Evolutionary conservation across 1,284 basidiomycete genomes (phyloP), one percentile per base, ranked within the genome.

Genomic region (Malassezia cuniculi): DNA sequence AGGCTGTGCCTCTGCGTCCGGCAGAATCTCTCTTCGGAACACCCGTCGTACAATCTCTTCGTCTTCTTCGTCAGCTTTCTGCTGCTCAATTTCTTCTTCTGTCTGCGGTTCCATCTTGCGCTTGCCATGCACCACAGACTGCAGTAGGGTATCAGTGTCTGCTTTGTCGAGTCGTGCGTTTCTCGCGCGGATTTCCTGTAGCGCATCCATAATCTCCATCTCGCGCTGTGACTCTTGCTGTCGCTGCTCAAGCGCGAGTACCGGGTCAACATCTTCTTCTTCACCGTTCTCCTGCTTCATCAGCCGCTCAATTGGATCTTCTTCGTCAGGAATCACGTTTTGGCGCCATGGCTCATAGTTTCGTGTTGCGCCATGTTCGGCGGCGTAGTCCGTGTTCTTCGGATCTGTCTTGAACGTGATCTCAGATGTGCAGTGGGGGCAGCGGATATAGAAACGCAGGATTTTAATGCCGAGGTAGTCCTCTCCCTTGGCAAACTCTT

Each of bases 331-430:
- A 25, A 32, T 35, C 2, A 36, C 31, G n/a, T 29, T 27, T 4
- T 55, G 56, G n/a, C 54, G 41, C 57, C 57, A 60, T 0, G 63
- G 63, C 34, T 65, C 60, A 39, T 63, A 60, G 38, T 66, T 66
- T 4, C 63, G 39, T 6, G 42, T 47, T 7, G 60, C 63, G 1
- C 63, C 63, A 36, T 66, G 61, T 30, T 66, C 63, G 0, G 60
- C 57, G 6, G 34, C 36, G 27, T 66, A 66, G 34, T 66, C 63
- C 4, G 60, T 53, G 27, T 62, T 94, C 75, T 90, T 90, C 7
- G 90, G 93, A 67, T 97, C 93, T 0, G 90, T 97, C 69, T 95
- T 95, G 78, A 99, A 99, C 0, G 93, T 97, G 54, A 99, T 95
- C 68, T 99, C 93, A 6, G 89, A 83, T 2, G 86, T 93, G 42